Evolutionary conservation across 2,329 filamentous ascomycete genomes (phyloP).

Genomic region (Apiospora pterosperma): DNA sequence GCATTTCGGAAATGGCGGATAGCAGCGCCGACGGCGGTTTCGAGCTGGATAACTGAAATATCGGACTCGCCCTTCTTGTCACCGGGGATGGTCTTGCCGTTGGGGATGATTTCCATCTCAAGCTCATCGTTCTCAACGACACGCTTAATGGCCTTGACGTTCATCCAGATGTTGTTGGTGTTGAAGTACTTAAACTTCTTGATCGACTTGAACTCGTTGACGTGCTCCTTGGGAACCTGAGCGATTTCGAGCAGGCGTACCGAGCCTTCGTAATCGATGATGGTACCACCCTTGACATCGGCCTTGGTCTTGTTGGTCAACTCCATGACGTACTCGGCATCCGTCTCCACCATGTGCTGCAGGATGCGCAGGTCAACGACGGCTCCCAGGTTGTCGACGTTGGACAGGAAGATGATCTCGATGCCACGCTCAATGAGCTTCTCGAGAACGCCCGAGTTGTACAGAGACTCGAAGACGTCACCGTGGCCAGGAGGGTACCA

Average conservation of each 20-base stretch:
- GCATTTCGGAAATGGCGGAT: slow-evolving; percentile 99
- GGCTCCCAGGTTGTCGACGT: slow-evolving; percentile 96
- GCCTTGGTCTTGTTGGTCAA: slow-evolving; percentile 99
- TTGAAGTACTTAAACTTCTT: slow-evolving; percentile 99
- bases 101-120: slow-evolving; percentile 99
- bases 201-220: slow-evolving; percentile 99
- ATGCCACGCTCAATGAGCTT: slow-evolving; percentile 93
- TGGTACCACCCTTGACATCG: slow-evolving; percentile 99
- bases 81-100: slow-evolving; percentile 96
- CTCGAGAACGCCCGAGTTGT: slow-evolving; percentile 98
- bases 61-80: slow-evolving; percentile 99
- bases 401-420: slow-evolving; percentile 98
- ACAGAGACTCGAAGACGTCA: slow-evolving; percentile 99
- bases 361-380: slow-evolving; percentile 97
- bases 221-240: slow-evolving; percentile 98
- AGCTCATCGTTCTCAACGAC: slow-evolving; percentile 98
- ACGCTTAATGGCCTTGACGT: slow-evolving; percentile 94
- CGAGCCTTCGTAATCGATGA: slow-evolving; percentile 98
- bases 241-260: slow-evolving; percentile 97
- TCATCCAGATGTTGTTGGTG: slow-evolving; percentile 99
- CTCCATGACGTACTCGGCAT: slow-evolving; percentile 99
- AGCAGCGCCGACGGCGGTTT: slow-evolving; percentile 96
- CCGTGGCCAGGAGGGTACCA: slow-evolving; percentile 99
- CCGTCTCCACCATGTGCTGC: slow-evolving; percentile 98
- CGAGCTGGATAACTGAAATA: slow-evolving; percentile 94